phyloP scores from a whole-genome alignment of 2,329 filamentous ascomycete species.

The Phaeosphaeriaceae sp. region DNA sequence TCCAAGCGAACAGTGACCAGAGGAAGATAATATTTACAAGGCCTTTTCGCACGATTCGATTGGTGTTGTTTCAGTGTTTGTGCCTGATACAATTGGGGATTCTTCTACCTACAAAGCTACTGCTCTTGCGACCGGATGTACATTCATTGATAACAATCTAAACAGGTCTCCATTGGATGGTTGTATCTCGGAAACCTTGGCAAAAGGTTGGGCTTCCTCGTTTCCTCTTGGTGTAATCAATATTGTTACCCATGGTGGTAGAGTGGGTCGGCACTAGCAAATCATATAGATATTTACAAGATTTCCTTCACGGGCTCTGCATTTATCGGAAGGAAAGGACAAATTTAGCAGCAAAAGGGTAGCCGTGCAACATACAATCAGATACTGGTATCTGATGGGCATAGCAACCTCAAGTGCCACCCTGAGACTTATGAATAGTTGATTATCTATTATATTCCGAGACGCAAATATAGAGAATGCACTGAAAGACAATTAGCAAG shows the following conservation, averaged over 20 bases:
- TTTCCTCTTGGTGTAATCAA: conserved; percentile 52
- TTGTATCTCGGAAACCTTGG: conserved; percentile 36
- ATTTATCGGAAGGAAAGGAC: conserved; percentile 47
- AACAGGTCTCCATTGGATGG: conserved; percentile 35
- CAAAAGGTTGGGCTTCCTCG: conserved; percentile 47
- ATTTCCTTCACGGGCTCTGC: conserved; percentile 51
- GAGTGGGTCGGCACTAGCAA: conserved; percentile 41
- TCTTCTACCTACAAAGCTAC: conserved; percentile 38
- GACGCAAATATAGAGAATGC: conserved; percentile 58
- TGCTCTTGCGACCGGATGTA: conserved; percentile 31
- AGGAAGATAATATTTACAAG: conserved; percentile 25
- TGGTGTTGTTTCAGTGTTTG: conserved; percentile 38
- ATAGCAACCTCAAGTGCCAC: conserved; percentile 53
- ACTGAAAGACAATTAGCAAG: conserved; percentile 24
- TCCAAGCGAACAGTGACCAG: conserved; percentile 21
- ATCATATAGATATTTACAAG: conserved; percentile 52
- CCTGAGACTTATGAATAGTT: conserved; percentile 56
- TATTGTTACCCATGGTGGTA: conserved; percentile 35
- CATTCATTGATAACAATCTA: conserved; percentile 39
- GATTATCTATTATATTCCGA: conserved; percentile 53
- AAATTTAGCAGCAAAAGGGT: conserved; percentile 46
- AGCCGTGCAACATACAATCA: not conserved
- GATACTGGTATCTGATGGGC: not conserved
- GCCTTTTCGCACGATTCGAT: conserved; percentile 39
- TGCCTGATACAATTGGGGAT: conserved; percentile 26